Base-by-base conservation (phyloP, 2,329 filamentous ascomycete genomes). In the Exophiala xenobiotica region DNA sequence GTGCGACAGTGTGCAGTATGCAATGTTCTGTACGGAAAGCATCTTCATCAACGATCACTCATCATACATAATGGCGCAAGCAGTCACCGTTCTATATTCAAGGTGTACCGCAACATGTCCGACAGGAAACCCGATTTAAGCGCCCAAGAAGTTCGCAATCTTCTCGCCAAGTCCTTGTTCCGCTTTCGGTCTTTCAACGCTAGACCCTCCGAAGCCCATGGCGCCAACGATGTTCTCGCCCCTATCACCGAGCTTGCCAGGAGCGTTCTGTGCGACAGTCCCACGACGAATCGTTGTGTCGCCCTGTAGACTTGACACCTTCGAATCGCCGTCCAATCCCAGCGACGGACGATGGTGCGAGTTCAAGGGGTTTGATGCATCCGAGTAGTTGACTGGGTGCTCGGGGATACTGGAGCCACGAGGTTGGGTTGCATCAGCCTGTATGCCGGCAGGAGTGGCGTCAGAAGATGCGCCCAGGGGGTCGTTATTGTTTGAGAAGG, bases 131-230 rank as follows among this genome's bases (percentile, higher is more conserved):
- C n/a, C n/a, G 40, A 12, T 16, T 37, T 22, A 33, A 39, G 14
- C 27, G 14, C 51, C 51, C 51, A 54, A 35, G 26, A 54, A 54
- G 20, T 37, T 42, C 4, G 35, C 31, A 46, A 54, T 54, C 51
- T 50, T 54, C 46, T 54, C 51, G 6, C 46, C 51, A 18, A 51
- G 24, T 5, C 51, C 46, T 31, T 50, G 51, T 26, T 54, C 40
- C 29, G 50, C 51, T 40, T 54, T 54, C 3, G 51, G 51, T 31
- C 51, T 38, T 37, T 50, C 51, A 26, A 54, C 51, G 4, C 4
- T 16, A 14, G 27, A 14, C 11, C 51, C 46, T 16, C 51, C 51
- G 29, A 44, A 54, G 16, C 51, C 51, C 7, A 51, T 8, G 3
- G 51, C 51, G 18, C 51, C 41, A 31, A 54, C 26, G 14, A 33